These are phyloP conservation scores for Xylaria venustula DNA, from an alignment of 495 filamentous ascomycete genomes.

Conservation along the genomic window DNA sequence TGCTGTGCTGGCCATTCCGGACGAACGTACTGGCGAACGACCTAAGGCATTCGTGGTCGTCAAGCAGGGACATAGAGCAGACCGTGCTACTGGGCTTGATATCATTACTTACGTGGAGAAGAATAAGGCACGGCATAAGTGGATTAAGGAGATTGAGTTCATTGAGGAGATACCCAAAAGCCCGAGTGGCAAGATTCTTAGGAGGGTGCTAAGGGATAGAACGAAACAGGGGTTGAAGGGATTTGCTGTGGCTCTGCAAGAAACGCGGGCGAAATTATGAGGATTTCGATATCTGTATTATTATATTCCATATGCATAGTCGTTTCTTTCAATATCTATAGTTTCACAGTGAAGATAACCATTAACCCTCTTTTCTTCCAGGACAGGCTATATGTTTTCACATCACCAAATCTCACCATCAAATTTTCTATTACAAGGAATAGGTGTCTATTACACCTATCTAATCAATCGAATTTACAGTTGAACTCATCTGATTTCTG, in stretches of 20 bases:
- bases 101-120: slow-evolving; percentile 57
- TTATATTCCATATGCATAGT: too few relatives aligned
- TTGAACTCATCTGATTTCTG: too few relatives aligned
- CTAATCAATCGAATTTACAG: too few relatives aligned
- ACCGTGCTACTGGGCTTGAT: slow-evolving; percentile 36
- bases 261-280: slow-evolving; percentile 2
- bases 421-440: too few relatives aligned
- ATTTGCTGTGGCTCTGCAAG: background rate
- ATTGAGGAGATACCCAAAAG: slow-evolving; percentile 64
- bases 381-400: too few relatives aligned
- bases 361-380: too few relatives aligned
- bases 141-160: slow-evolving; percentile 65
- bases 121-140: slow-evolving; percentile 64
- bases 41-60: slow-evolving; percentile 64
- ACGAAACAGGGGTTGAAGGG: background rate
- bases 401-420: too few relatives aligned
- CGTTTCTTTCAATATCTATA: too few relatives aligned
- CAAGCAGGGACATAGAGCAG: slow-evolving; percentile 37
- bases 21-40: slow-evolving; percentile 60
- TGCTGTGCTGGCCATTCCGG: slow-evolving; percentile 57
- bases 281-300: too few relatives aligned
- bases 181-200: slow-evolving; percentile 66
- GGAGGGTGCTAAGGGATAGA: slow-evolving; percentile 52
- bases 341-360: too few relatives aligned
- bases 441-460: too few relatives aligned